Percentiles rank a stretch among this genome's conserved stretches.
Evolutionary conservation across 495 filamentous ascomycete genomes (phyloP).

Genomic region (Bryoglossum gracile): DNA sequence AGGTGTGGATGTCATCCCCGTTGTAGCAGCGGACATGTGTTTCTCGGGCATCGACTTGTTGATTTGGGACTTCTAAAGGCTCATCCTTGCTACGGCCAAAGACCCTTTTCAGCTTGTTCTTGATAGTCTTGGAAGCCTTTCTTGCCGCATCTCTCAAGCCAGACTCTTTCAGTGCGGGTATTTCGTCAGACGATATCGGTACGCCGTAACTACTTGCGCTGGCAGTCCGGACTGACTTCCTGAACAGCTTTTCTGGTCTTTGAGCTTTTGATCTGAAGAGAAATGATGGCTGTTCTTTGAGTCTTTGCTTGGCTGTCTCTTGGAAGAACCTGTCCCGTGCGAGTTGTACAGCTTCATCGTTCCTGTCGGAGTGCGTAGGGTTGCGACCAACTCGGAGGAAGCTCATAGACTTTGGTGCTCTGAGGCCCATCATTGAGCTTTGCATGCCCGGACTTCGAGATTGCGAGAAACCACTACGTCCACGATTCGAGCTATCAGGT

Average conservation of each 20-base stretch:
- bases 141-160: constrained; percentile 47
- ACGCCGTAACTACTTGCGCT: constrained; percentile 33
- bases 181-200: constrained; percentile 23
- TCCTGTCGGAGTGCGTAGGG: constrained; percentile 18
- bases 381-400: constrained; percentile 43
- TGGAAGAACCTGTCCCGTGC: constrained; percentile 42
- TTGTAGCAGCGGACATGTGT: constrained; percentile 36
- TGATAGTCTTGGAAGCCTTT: constrained; percentile 53
- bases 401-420: constrained; percentile 51
- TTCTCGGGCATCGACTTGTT: constrained; percentile 44
- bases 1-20: constrained; percentile 19
- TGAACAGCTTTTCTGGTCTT: constrained; percentile 46
- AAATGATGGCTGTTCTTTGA: constrained; percentile 39
- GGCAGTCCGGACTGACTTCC: constrained; percentile 51
- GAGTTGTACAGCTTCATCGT: constrained; percentile 42
- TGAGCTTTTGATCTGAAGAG: constrained; percentile 38
- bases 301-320: constrained; percentile 27
- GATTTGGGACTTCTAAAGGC: constrained; percentile 34
- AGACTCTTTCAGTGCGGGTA: constrained; percentile 24
- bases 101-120: constrained; percentile 51
- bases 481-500: background rate
- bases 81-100: constrained; percentile 36
- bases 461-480: constrained; percentile 16
- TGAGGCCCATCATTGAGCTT: constrained; percentile 4
- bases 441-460: constrained; percentile 10